A percentile compares a stretch with the other conserved stretches of the same genome.
phyloP scores from a whole-genome alignment of 2,329 filamentous ascomycete species.

The Pseudocercospora vitis region DNA sequence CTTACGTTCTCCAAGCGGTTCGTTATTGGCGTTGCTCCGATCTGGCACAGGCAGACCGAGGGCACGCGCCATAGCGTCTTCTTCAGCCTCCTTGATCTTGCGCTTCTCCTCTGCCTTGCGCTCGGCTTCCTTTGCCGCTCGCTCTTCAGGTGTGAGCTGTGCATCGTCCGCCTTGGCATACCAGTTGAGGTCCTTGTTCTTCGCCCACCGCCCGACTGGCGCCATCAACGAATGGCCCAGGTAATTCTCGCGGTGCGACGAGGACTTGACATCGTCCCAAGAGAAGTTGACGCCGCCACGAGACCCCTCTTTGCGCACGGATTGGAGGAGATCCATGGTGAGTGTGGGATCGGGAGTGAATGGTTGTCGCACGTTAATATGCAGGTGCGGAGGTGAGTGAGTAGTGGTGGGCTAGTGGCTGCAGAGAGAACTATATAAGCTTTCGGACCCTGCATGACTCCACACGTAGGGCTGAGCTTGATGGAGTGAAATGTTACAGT shows the following conservation, averaged over 20 bases:
- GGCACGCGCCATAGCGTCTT: constrained; percentile 82
- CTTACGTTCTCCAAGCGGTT: constrained; percentile 57
- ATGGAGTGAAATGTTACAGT: neutral
- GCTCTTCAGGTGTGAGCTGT: constrained; percentile 49
- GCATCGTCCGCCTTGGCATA: constrained; percentile 61
- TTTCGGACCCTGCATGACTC: too few relatives aligned
- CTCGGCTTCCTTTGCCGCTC: constrained; percentile 67
- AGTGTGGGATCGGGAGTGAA: neutral
- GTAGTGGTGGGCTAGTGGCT: neutral
- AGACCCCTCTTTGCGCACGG: constrained; percentile 83
- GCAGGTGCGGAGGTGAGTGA: neutral
- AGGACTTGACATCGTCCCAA: constrained; percentile 91
- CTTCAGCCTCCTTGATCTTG: constrained; percentile 84
- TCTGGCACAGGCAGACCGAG: constrained; percentile 74
- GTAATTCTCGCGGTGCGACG: constrained; percentile 83
- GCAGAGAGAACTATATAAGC: constrained; percentile 8
- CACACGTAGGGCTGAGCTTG: constrained; percentile 5
- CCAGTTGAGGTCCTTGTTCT: constrained; percentile 68
- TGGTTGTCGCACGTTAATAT: neutral
- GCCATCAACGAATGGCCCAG: constrained; percentile 91
- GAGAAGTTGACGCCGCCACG: constrained; percentile 94
- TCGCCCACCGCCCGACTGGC: constrained; percentile 85
- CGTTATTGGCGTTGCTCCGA: constrained; percentile 63
- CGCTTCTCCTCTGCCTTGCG: constrained; percentile 68
- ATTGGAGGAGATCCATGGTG: constrained; percentile 86